Conservation (phyloP, 108 stramenopile species). For the Cyclotella baltica region DNA sequence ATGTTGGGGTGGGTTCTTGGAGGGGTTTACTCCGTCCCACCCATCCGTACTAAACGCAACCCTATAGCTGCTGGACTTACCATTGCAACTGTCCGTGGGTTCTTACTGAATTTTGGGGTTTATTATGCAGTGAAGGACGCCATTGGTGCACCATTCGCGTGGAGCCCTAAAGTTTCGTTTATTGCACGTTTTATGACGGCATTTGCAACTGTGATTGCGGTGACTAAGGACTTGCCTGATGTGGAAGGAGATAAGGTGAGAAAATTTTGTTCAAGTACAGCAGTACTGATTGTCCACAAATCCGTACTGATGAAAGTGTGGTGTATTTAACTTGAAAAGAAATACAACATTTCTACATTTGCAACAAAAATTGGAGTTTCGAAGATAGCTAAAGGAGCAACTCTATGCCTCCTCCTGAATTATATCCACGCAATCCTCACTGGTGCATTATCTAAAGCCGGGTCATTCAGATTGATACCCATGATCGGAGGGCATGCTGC, state of each 20-base stretch:
- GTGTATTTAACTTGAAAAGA: constrained; percentile 23
- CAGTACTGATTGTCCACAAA: background rate
- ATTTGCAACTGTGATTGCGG: constrained; percentile 94
- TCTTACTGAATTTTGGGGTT: constrained; percentile 96
- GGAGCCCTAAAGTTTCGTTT: constrained; percentile 94
- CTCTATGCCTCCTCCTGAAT: constrained; percentile 77
- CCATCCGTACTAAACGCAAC: constrained; percentile 91
- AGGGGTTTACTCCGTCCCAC: constrained; percentile 93
- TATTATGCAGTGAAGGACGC: constrained; percentile 97
- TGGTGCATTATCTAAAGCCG: constrained; percentile 67
- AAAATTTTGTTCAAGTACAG: background rate
- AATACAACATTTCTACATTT: constrained; percentile 89
- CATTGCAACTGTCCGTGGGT: constrained; percentile 95
- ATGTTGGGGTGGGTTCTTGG: constrained; percentile 89
- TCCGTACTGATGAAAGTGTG: background rate
- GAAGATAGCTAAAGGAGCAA: constrained; percentile 87
- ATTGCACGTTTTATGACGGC: constrained; percentile 96
- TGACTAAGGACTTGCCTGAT: constrained; percentile 97
- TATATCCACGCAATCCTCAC: constrained; percentile 90
- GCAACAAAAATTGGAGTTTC: constrained; percentile 88
- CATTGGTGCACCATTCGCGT: constrained; percentile 85
- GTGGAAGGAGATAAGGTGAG: constrained; percentile 91
- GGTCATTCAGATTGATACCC: constrained; percentile 76
- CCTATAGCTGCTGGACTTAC: constrained; percentile 91
- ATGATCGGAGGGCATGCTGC: constrained; percentile 94